phyloP scores from a whole-genome alignment of 495 filamentous ascomycete genomes.

The Xylaria sp. region DNA sequence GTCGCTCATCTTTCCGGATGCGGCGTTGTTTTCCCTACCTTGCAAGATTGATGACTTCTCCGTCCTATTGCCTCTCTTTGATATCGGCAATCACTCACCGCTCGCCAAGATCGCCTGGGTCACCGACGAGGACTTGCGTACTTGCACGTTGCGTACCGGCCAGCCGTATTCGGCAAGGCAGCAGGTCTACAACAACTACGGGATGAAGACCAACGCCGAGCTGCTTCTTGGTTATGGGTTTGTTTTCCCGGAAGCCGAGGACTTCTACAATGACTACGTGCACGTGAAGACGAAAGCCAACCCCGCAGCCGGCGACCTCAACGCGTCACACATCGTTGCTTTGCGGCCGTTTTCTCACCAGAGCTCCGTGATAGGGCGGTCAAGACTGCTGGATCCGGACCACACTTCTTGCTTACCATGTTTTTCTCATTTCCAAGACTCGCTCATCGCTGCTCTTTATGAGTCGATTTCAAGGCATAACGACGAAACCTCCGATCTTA shows the following conservation, averaged over 20 bases:
- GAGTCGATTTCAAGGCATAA: conserved; percentile 33
- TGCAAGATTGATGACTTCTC: conserved; percentile 56
- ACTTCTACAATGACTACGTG: conserved; percentile 57
- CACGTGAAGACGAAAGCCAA: conserved; percentile 52
- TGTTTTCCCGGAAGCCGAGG: conserved; percentile 46
- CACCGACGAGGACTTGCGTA: conserved; percentile 31
- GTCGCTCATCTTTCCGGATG: conserved; percentile 49
- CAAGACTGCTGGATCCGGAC: conserved; percentile 34
- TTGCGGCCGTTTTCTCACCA: conserved; percentile 45
- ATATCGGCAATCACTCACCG: conserved; percentile 60
- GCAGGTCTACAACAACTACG: conserved; percentile 63
- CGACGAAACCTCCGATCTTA: conserved; percentile 24
- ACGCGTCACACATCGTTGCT: conserved; percentile 46
- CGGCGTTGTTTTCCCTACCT: conserved; percentile 29
- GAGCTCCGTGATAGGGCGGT: conserved; percentile 45
- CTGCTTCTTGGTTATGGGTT: conserved; percentile 62
- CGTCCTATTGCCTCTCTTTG: conserved; percentile 58
- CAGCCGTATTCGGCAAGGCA: conserved; percentile 37
- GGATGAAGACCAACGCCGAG: conserved; percentile 60
- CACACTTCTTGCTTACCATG: conserved; percentile 40
- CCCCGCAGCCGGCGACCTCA: conserved; percentile 34
- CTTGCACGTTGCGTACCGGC: conserved; percentile 33
- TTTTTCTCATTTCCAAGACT: conserved; percentile 52
- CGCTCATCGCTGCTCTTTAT: conserved; percentile 44
- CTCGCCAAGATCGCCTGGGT: conserved; percentile 52